A percentile compares a stretch with the other conserved stretches of the same genome.
Conservation (phyloP, 169 alveolate species). For the Theileria annulata region DNA sequence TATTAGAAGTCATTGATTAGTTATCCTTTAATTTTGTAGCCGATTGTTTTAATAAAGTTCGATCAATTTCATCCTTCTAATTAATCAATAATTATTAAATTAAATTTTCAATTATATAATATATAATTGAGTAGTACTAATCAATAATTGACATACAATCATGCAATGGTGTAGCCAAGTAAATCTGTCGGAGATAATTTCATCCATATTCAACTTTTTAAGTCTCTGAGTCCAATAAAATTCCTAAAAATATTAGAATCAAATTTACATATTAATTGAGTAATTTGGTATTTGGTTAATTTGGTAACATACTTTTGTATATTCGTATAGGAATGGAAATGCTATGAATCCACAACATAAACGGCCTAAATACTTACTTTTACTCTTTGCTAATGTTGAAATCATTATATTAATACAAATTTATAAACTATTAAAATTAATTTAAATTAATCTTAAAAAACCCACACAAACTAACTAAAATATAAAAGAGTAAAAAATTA, state of each 20-base stretch:
- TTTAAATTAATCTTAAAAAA: neutral
- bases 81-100: too few relatives aligned
- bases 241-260: constrained; percentile 35
- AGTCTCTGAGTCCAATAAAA: constrained; percentile 75
- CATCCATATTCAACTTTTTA: constrained; percentile 73
- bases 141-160: constrained; percentile 72
- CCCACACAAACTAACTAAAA: neutral
- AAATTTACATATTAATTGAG: neutral
- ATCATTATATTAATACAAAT: neutral
- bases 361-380: constrained; percentile 4
- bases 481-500: neutral
- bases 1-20: neutral
- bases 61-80: constrained; percentile 61
- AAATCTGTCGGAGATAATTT: constrained; percentile 76
- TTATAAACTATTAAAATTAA: neutral
- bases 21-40: constrained; percentile 9
- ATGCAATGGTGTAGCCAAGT: constrained; percentile 79
- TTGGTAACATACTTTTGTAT: constrained; percentile 5
- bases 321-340: constrained; percentile 23
- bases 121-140: neutral
- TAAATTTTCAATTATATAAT: neutral
- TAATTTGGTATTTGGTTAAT: neutral
- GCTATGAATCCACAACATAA: constrained; percentile 29
- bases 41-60: constrained; percentile 50
- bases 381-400: neutral